Percentiles rank a stretch among this genome's conserved stretches.
Conservation (phyloP, 345 rosid species). For the Dovyalis caffra region DNA sequence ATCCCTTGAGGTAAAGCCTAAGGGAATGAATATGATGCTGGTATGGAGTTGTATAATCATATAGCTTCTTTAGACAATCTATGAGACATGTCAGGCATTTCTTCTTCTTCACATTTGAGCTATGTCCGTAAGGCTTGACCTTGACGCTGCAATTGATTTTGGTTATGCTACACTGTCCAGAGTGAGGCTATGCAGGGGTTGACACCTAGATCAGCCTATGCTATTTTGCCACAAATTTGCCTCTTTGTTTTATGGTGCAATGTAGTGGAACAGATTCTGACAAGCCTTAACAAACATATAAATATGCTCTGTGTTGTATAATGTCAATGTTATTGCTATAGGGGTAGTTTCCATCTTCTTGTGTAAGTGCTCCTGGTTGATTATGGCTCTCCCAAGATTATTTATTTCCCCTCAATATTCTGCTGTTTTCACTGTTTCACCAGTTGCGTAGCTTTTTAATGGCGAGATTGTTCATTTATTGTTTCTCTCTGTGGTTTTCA, state of each 20-base stretch:
- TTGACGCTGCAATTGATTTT: slow-evolving; percentile 5
- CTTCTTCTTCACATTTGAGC: not conserved
- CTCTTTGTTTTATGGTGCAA: not conserved
- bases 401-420: not conserved
- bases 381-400: too few relatives aligned
- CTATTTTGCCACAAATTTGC: not conserved
- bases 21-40: not conserved
- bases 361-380: too few relatives aligned
- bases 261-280: not conserved
- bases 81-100: too few relatives aligned
- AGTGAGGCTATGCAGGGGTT: not conserved
- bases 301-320: not conserved
- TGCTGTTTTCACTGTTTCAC: slow-evolving; percentile 13
- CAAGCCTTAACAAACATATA: not conserved
- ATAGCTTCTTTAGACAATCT: too few relatives aligned
- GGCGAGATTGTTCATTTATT: slow-evolving; percentile 14
- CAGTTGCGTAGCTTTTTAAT: slow-evolving; percentile 4
- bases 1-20: not conserved
- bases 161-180: not conserved
- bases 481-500: slow-evolving; percentile 40
- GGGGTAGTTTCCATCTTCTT: not conserved
- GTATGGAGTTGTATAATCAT: not conserved
- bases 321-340: not conserved
- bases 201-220: not conserved
- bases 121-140: not conserved